Percentiles rank a stretch among this genome's conserved stretches.
Conservation (phyloP, 768 basidiomycete species). For the Fomitopsis pulvina region DNA sequence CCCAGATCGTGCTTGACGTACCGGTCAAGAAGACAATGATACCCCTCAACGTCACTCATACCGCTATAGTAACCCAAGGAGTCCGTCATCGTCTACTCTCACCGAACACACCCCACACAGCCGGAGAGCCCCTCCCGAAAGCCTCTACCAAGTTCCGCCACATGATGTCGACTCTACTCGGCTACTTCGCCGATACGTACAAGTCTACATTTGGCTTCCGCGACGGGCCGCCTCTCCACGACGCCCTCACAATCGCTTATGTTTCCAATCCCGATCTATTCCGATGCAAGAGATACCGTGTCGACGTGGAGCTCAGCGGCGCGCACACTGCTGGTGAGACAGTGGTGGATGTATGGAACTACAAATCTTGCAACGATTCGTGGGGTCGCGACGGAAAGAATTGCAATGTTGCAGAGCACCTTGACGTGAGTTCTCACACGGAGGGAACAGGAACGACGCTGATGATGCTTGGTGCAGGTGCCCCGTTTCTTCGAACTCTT, state of each 20-base stretch:
- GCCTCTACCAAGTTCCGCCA: conserved; percentile 50
- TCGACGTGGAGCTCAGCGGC: conserved; percentile 76
- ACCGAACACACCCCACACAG: conserved; percentile 2
- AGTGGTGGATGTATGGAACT: conserved; percentile 71
- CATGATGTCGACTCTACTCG: conserved; percentile 68
- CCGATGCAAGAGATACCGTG: conserved; percentile 53
- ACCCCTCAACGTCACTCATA: conserved; percentile 85
- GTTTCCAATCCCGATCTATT: conserved; percentile 67
- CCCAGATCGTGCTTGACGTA: conserved; percentile 71
- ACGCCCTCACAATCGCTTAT: conserved; percentile 77
- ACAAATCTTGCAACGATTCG: conserved; percentile 46
- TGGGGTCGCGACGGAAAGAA: conserved; percentile 78
- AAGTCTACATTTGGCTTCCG: conserved; percentile 71
- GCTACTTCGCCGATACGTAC: conserved; percentile 69
- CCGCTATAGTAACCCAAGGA: conserved; percentile 60
- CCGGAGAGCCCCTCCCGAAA: conserved; percentile 9
- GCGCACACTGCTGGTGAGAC: conserved; percentile 69
- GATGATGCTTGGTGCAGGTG: conserved; percentile 36
- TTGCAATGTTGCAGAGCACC: conserved; percentile 58
- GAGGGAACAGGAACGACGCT: not conserved
- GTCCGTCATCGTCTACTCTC: conserved; percentile 49
- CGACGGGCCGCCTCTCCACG: conserved; percentile 85
- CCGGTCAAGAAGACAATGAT: conserved; percentile 71
- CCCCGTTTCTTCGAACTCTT: conserved; percentile 59
- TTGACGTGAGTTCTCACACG: conserved; percentile 47